A percentile compares a stretch with the other conserved stretches of the same genome.
Conservation (phyloP, 768 basidiomycete genomes). For the Tricholoma bakamatsutake region DNA sequence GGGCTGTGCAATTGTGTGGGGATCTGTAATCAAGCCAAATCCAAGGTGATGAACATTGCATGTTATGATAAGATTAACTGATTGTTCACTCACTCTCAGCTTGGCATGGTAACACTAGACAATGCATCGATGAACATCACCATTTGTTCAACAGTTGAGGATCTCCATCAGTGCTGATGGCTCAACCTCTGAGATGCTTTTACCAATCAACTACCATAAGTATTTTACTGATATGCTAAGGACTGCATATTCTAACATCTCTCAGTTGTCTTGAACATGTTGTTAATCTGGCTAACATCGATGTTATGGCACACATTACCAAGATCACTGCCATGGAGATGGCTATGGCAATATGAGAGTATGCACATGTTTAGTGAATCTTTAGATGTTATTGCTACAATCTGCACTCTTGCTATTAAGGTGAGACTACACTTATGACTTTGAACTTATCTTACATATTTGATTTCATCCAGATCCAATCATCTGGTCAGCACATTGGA, state of each 20-base stretch:
- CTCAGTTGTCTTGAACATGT: not conserved
- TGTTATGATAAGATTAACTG: not conserved
- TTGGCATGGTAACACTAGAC: too few species aligned
- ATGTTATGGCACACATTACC: too few species aligned
- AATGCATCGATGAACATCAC: not conserved
- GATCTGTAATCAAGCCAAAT: not conserved
- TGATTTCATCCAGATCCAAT: not conserved
- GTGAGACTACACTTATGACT: not conserved
- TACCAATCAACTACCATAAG: too few species aligned
- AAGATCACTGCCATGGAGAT: too few species aligned
- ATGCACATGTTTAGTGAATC: not conserved
- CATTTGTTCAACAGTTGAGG: not conserved
- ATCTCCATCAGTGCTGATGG: not conserved
- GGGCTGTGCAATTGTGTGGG: too few species aligned
- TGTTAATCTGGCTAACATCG: too few species aligned
- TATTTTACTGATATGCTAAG: not conserved
- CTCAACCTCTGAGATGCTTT: not conserved
- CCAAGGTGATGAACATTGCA: not conserved
- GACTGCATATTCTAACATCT: not conserved
- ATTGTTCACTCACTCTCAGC: too few species aligned
- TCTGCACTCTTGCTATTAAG: not conserved
- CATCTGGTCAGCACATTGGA: too few species aligned
- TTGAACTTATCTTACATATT: not conserved
- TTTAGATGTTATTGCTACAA: not conserved
- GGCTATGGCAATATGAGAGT: not conserved